phyloP scores from a whole-genome alignment of 306 rosid species.

The Cercis canadensis region DNA sequence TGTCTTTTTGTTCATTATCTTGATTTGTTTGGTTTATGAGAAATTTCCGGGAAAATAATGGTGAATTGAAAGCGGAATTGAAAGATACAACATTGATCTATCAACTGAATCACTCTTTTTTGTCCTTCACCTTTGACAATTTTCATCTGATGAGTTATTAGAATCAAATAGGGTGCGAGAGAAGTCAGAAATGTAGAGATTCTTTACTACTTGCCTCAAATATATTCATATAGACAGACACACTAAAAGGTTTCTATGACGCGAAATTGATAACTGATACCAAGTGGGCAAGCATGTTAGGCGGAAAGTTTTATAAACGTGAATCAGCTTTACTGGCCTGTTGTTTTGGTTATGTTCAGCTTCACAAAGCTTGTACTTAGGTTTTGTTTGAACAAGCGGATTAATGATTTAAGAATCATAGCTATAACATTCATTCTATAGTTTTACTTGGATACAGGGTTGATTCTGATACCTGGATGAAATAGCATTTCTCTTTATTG shows the following conservation, averaged over 20 bases:
- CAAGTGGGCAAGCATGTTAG: not conserved
- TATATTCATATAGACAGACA: too few species aligned
- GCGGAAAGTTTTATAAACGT: not conserved
- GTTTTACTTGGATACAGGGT: not conserved
- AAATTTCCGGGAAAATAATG: too few species aligned
- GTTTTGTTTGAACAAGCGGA: not conserved
- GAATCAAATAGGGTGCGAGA: conserved; percentile 10
- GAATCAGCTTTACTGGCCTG: not conserved
- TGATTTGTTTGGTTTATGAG: not conserved
- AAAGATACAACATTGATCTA: not conserved
- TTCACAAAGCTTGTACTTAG: not conserved
- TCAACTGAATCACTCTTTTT: not conserved
- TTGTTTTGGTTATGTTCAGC: too few species aligned
- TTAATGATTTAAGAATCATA: conserved; percentile 16
- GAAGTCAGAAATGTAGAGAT: not conserved
- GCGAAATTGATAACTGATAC: not conserved
- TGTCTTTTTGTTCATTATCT: not conserved
- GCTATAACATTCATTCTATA: not conserved
- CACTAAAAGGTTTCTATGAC: not conserved
- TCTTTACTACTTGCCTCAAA: not conserved
- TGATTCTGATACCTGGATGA: conserved; percentile 8
- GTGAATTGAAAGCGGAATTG: not conserved
- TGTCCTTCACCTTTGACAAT: not conserved
- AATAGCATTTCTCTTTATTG: not conserved
- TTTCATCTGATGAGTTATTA: not conserved